These are phyloP conservation scores for Trichoderma sp. DNA, from an alignment of 2,329 filamentous ascomycete genomes.

Conservation along the genomic window DNA sequence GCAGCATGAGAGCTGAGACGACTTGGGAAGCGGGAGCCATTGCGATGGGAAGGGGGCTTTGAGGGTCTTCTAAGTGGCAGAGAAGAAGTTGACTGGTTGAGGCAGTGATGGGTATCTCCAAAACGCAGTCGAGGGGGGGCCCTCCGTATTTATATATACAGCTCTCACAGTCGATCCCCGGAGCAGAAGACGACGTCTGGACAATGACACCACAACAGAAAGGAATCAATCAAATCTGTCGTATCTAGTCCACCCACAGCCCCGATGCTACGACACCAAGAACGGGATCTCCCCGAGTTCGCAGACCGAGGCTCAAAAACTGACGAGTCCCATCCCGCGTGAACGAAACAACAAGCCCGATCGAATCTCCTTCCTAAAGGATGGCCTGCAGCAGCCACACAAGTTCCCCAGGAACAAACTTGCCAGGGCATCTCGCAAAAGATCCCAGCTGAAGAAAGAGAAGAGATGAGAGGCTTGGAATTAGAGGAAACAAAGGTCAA, in stretches of 20 bases:
- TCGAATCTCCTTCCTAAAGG: constrained; percentile 25
- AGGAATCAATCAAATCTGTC: too few relatives aligned
- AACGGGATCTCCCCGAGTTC: neutral
- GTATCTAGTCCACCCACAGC: neutral
- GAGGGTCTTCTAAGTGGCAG: too few relatives aligned
- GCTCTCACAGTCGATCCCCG: neutral
- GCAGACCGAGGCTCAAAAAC: neutral
- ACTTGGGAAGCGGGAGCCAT: constrained; percentile 17
- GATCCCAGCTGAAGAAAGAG: constrained; percentile 19
- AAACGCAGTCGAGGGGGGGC: neutral
- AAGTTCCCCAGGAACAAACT: too few relatives aligned
- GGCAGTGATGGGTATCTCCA: constrained; percentile 16
- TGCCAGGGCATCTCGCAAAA: constrained; percentile 16
- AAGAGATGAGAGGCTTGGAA: neutral
- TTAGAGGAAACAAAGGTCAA: too few relatives aligned
- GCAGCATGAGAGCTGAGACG: constrained; percentile 23
- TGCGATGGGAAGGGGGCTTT: neutral
- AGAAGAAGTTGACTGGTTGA: neutral
- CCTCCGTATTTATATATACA: constrained; percentile 13
- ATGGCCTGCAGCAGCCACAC: neutral
- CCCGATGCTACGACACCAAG: neutral
- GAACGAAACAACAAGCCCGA: neutral
- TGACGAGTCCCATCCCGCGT: neutral
- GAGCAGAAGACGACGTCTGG: neutral
- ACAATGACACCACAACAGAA: neutral